Conservation (phyloP, 495 filamentous ascomycete species). For the Podospora pseudocomata region DNA sequence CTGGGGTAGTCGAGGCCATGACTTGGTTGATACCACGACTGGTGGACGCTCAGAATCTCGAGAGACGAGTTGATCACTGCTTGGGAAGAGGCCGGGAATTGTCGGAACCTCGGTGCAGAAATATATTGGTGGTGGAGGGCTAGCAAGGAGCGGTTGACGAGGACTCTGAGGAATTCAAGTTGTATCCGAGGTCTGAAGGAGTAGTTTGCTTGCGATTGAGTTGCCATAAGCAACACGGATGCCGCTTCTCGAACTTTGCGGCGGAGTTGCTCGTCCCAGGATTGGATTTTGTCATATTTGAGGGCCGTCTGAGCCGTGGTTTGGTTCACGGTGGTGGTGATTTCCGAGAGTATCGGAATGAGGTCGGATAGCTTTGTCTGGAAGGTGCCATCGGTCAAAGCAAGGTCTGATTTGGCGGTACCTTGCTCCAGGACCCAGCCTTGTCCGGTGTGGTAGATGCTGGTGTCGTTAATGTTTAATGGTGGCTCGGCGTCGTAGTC, state of each 20-base stretch:
- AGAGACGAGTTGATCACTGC: slow-evolving; percentile 17
- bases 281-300: slow-evolving; percentile 14
- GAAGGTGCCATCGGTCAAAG: slow-evolving; percentile 24
- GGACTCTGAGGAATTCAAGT: slow-evolving; percentile 21
- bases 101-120: slow-evolving; percentile 4
- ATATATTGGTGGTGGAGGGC: slow-evolving; percentile 21
- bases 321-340: slow-evolving; percentile 23
- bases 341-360: slow-evolving; percentile 18
- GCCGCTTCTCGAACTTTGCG: slow-evolving; percentile 22
- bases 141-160: slow-evolving; percentile 24
- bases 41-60: slow-evolving; percentile 20
- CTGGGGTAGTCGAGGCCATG: background rate
- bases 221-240: slow-evolving; percentile 2
- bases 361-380: slow-evolving; percentile 21
- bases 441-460: slow-evolving; percentile 19
- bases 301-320: slow-evolving; percentile 12
- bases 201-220: slow-evolving; percentile 3
- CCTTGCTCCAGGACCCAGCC: slow-evolving; percentile 21
- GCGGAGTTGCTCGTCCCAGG: slow-evolving; percentile 20
- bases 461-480: slow-evolving; percentile 22
- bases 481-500: slow-evolving; percentile 23
- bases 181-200: slow-evolving; percentile 15
- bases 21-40: background rate
- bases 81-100: slow-evolving; percentile 14
- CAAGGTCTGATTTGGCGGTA: background rate